Conservation (phyloP, 2,329 filamentous ascomycete species). For the Xylariaceae sp. region DNA sequence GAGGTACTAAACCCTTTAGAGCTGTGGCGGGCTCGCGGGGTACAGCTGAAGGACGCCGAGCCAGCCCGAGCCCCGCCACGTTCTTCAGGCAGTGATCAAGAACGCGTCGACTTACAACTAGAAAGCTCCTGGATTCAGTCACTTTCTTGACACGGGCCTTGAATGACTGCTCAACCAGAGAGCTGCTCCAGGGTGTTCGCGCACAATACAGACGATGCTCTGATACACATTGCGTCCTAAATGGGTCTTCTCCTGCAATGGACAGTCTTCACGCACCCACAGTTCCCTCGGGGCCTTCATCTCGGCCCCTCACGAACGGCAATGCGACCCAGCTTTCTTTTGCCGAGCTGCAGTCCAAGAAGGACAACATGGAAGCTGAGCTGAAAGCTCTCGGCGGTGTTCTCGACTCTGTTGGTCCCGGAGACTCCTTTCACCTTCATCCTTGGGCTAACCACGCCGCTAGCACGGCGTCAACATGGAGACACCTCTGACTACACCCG, state of each 20-base stretch:
- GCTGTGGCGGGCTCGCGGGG: too few relatives aligned
- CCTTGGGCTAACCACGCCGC: conserved; percentile 9
- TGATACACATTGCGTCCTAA: conserved; percentile 9
- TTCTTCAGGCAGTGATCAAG: too few relatives aligned
- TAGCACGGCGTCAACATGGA: conserved; percentile 93
- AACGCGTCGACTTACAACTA: too few relatives aligned
- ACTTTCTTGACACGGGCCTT: too few relatives aligned
- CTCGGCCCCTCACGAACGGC: conserved; percentile 52
- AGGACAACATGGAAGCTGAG: conserved; percentile 78
- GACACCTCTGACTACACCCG: conserved; percentile 75
- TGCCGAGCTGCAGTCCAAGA: conserved; percentile 73
- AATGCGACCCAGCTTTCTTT: conserved; percentile 60
- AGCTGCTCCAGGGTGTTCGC: too few relatives aligned
- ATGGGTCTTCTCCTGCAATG: conserved; percentile 37
- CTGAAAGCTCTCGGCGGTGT: conserved; percentile 77
- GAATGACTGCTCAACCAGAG: too few relatives aligned
- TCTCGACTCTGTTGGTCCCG: conserved; percentile 67
- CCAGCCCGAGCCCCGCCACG: too few relatives aligned
- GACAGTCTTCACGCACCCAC: conserved; percentile 51
- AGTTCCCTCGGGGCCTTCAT: conserved; percentile 66
- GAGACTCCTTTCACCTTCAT: conserved; percentile 3
- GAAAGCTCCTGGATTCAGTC: too few relatives aligned
- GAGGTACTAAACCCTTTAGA: too few relatives aligned
- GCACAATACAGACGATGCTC: conserved; percentile 14
- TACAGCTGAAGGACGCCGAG: too few relatives aligned